Evolutionary conservation across 2,329 filamentous ascomycete genomes (phyloP), one percentile per base, ranked within the genome.

Genomic region (Ascochyta rabiei): DNA sequence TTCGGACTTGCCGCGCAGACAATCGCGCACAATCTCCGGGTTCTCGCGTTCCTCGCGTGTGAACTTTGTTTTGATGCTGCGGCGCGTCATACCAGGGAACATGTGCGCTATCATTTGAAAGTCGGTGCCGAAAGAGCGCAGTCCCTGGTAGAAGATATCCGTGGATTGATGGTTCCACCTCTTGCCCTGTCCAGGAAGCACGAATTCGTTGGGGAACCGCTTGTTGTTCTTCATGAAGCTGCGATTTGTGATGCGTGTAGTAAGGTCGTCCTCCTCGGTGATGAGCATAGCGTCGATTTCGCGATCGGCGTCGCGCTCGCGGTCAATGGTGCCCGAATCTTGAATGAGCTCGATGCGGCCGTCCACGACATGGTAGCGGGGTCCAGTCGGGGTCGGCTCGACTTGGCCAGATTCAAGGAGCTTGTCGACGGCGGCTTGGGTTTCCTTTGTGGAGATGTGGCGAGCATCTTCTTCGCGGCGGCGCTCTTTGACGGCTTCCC

Each of bases 21-120:
- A 85, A 31, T 81, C 80, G 57, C 85, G 86, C 62, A 96, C 81
- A 58, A 84, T 82, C 3, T 78, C 75, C 0, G 89, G 86, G 59
- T 88, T 82, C 48, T 84, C 79, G 30, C 85, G 81, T 75, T 95
- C 90, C 75, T 95, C 91, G 57, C 88, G 86, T 66, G 88, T 89
- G 76, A 91, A 95, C 72, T 95, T 95, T 61, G 88, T 82, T 77
- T 93, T 93, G 76, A 95, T 83, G 71, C 90, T 86, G 28, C 87
- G 84, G 16, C 91, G 83, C 56, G 84, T 89, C 67, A 88, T 86
- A 59, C 84, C 83, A 1, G 86, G 84, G 67, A 96, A 93, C 82
- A 92, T 86, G 64, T 85, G 84, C 55, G 84, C 83, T 64, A 96
- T 92, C 76, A 90, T 90, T 71, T 88, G 83, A 69, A 95, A 96